Evolutionary conservation across 306 rosid genomes (phyloP).

Genomic region (Parietaria judaica): DNA sequence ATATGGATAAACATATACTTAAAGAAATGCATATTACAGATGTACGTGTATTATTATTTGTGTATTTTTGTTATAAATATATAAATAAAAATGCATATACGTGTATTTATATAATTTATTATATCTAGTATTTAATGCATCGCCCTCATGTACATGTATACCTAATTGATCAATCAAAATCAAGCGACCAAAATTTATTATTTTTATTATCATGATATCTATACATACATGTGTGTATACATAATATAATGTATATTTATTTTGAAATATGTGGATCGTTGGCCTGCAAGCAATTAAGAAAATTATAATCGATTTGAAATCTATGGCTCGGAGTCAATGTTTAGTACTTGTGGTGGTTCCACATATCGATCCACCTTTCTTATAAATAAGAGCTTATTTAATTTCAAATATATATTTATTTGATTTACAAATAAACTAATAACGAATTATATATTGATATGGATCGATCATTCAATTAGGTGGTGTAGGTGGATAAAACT

Average conservation of each 20-base stretch:
- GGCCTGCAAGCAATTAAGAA: constrained; percentile 4
- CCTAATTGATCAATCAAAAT: too few relatives aligned
- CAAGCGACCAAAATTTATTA: too few relatives aligned
- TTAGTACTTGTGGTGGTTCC: neutral
- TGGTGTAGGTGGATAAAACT: neutral
- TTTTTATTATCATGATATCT: neutral
- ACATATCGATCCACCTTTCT: too few relatives aligned
- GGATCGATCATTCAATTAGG: neutral
- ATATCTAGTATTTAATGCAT: neutral
- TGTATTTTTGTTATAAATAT: too few relatives aligned
- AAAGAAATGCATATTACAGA: too few relatives aligned
- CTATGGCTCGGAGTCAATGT: constrained; percentile 15
- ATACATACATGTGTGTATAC: neutral
- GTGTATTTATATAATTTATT: too few relatives aligned
- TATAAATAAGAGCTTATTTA: too few relatives aligned
- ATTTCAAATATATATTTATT: too few relatives aligned
- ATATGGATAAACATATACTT: neutral
- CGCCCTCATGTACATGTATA: neutral
- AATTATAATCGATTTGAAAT: constrained; percentile 24
- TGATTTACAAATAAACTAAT: too few relatives aligned
- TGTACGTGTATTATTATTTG: too few relatives aligned
- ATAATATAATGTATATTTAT: neutral
- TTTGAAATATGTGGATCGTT: neutral
- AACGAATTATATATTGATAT: too few relatives aligned
- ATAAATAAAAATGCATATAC: too few relatives aligned